Conservation (phyloP, 768 basidiomycete genomes). For the Rhizopogon vinicolor region DNA sequence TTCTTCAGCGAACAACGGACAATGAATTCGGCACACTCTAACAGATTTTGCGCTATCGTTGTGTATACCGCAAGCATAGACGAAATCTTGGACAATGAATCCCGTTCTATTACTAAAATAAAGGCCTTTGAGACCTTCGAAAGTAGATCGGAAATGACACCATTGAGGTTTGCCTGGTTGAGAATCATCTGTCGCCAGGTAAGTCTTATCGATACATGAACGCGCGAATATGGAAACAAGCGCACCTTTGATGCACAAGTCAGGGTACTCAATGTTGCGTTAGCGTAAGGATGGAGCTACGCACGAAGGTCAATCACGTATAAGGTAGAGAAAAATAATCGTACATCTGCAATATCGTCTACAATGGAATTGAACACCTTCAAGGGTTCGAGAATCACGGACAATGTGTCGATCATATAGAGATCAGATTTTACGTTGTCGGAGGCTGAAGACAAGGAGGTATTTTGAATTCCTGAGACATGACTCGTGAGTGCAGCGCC, state of each 20-base stretch:
- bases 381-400: not conserved
- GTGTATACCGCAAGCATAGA: not conserved
- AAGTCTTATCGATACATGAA: not conserved
- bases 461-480: too few species aligned
- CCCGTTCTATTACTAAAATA: not conserved
- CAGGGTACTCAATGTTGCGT: not conserved
- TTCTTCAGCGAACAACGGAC: not conserved
- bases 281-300: constrained; percentile 1
- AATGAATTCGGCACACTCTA: constrained; percentile 3
- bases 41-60: not conserved
- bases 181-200: not conserved
- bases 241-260: not conserved
- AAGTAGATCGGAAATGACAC: not conserved
- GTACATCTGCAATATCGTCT: not conserved
- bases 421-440: too few species aligned
- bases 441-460: not conserved
- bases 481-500: too few species aligned
- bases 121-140: not conserved
- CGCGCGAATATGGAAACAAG: not conserved
- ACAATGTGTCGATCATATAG: too few species aligned
- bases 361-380: not conserved
- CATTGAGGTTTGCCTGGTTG: not conserved
- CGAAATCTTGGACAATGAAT: not conserved
- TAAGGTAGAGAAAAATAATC: not conserved
- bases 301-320: not conserved